Conservation (phyloP, 345 rosid genomes). For the Gossypium herbaceum region DNA sequence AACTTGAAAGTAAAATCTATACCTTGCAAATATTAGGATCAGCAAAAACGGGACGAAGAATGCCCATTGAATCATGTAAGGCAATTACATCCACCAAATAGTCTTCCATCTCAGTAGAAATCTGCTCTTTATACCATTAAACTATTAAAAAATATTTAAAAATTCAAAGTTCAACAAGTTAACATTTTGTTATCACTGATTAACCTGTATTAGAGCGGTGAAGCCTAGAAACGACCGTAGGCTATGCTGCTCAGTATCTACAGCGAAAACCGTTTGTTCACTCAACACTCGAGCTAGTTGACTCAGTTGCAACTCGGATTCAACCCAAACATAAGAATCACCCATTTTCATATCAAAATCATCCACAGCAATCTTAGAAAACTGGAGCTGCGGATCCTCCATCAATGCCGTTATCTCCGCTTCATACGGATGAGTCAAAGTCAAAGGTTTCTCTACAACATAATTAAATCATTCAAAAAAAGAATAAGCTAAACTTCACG, state of each 20-base stretch:
- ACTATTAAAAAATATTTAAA: background rate
- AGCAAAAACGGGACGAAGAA: conserved; percentile 67
- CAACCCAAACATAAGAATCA: conserved; percentile 62
- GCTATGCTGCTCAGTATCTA: conserved; percentile 95
- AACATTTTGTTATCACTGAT: background rate
- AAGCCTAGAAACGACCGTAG: conserved; percentile 77
- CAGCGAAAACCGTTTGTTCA: conserved; percentile 51
- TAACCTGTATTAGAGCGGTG: conserved; percentile 87
- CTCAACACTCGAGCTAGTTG: conserved; percentile 60
- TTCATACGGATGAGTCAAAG: conserved; percentile 57
- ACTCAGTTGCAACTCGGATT: conserved; percentile 53
- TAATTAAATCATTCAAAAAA: conserved; percentile 9
- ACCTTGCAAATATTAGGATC: conserved; percentile 86
- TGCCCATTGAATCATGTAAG: conserved; percentile 68
- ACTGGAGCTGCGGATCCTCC: conserved; percentile 41
- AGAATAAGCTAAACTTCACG: background rate
- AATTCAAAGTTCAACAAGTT: background rate
- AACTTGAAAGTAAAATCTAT: background rate
- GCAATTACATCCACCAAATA: conserved; percentile 77
- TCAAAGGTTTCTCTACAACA: conserved; percentile 41
- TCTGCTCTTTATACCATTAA: conserved; percentile 32
- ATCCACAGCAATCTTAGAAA: conserved; percentile 25
- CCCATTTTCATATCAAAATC: conserved; percentile 11
- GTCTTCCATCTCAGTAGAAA: conserved; percentile 59
- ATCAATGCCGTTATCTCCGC: conserved; percentile 49